A percentile compares a stretch with the other conserved stretches of the same genome.
phyloP scores from a whole-genome alignment of 1,284 basidiomycete species.

The Melampsora larici-populina region DNA sequence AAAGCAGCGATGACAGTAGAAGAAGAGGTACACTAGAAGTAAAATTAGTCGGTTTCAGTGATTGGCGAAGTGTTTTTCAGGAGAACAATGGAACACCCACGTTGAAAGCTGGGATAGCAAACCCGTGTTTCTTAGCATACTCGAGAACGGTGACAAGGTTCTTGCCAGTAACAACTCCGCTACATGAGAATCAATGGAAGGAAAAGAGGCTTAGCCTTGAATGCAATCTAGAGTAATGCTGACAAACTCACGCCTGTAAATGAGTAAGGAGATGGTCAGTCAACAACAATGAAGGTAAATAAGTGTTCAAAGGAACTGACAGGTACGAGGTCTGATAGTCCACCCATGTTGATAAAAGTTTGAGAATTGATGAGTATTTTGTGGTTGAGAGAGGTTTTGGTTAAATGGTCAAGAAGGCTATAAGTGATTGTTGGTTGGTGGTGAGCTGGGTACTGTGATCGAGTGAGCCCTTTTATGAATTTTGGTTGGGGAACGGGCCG shows the following conservation, averaged over 20 bases:
- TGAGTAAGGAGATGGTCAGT: neutral
- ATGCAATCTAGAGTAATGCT: neutral
- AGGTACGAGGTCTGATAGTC: conserved; percentile 39
- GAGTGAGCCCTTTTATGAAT: no score
- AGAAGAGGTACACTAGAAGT: conserved; percentile 60
- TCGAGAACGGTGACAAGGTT: conserved; percentile 40
- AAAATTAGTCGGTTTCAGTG: neutral
- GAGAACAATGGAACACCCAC: conserved; percentile 4
- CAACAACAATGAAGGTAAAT: conserved; percentile 2
- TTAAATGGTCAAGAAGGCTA: no score
- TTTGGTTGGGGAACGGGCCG: no score
- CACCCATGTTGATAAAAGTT: conserved; percentile 7
- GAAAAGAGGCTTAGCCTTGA: neutral
- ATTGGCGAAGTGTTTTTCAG: neutral
- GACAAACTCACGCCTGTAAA: conserved; percentile 18
- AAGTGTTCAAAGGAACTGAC: conserved; percentile 6
- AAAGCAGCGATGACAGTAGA: conserved; percentile 80
- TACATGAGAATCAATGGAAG: neutral
- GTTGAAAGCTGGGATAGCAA: conserved; percentile 44
- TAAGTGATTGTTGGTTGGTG: no score
- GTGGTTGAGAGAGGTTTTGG: no score
- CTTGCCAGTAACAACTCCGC: conserved; percentile 43
- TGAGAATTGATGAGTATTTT: no score
- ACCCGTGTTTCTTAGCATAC: conserved; percentile 39
- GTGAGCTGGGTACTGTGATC: no score